Conservation (phyloP, 257 asterid genomes). For the Solanum habrochaites region DNA sequence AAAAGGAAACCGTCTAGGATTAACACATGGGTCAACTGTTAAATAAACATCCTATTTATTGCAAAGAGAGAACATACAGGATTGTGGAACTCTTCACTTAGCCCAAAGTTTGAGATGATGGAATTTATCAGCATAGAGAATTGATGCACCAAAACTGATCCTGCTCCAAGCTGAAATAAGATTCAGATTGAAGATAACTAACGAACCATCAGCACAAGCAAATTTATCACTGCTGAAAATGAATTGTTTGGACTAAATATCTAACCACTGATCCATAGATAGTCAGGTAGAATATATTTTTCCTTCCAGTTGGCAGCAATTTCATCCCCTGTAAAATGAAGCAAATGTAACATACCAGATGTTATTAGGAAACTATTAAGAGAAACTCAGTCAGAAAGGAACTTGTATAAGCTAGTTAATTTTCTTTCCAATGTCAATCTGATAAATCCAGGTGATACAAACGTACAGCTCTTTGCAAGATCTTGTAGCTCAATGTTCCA, state of each 20-base stretch:
- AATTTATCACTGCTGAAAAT: background rate
- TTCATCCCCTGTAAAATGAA: conserved; percentile 71
- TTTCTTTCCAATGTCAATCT: background rate
- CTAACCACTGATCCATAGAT: conserved; percentile 76
- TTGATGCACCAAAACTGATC: conserved; percentile 62
- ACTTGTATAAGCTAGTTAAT: background rate
- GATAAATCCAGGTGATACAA: background rate
- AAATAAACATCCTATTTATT: background rate
- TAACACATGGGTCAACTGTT: background rate
- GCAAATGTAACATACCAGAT: background rate
- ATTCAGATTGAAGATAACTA: conserved; percentile 5
- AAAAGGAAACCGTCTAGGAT: background rate
- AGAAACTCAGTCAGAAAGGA: background rate
- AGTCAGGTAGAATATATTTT: conserved; percentile 66
- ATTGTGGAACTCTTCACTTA: conserved; percentile 79
- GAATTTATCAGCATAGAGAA: conserved; percentile 56
- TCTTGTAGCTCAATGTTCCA: background rate
- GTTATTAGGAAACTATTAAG: background rate
- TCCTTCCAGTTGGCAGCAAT: conserved; percentile 77
- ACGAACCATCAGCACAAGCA: background rate
- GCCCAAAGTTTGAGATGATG: conserved; percentile 60
- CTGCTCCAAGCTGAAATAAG: conserved; percentile 77
- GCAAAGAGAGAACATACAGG: conserved; percentile 45
- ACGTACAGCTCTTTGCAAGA: background rate
- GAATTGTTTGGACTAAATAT: background rate